Conservation (phyloP, 2,329 filamentous ascomycete genomes). For the Hirsutella minnesotensis region DNA sequence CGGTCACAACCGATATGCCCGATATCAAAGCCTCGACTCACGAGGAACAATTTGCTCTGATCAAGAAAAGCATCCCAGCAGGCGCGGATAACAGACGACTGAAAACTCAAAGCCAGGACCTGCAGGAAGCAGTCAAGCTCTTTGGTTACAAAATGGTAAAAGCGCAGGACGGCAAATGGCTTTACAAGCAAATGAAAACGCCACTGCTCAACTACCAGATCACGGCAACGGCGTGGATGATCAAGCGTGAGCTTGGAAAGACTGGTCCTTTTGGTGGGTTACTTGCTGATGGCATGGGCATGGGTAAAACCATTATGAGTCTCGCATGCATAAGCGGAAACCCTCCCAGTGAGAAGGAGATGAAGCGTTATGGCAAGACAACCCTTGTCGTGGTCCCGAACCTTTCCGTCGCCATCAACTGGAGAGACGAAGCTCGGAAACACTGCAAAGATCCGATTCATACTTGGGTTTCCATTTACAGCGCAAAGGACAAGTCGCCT, state of each 20-base stretch:
- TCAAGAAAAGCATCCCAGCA: slow-evolving; percentile 6
- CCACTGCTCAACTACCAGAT: slow-evolving; percentile 37
- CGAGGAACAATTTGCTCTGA: slow-evolving; percentile 1
- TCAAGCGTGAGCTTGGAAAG: slow-evolving; percentile 29
- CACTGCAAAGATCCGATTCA: slow-evolving; percentile 8
- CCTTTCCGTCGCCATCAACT: slow-evolving; percentile 12
- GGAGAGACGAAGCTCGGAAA: slow-evolving; percentile 14
- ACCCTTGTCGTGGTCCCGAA: slow-evolving; percentile 22
- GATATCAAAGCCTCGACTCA: slow-evolving; percentile 1
- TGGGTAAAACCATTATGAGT: slow-evolving; percentile 61
- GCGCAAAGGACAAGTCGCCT: background rate
- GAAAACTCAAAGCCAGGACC: slow-evolving; percentile 6
- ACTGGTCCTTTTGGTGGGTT: slow-evolving; percentile 43
- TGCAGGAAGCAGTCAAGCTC: slow-evolving; percentile 3
- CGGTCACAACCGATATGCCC: background rate
- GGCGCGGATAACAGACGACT: slow-evolving; percentile 6
- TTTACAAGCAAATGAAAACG: slow-evolving; percentile 8
- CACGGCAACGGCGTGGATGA: slow-evolving; percentile 41
- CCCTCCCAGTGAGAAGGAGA: slow-evolving; percentile 27
- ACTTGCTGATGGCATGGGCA: slow-evolving; percentile 50
- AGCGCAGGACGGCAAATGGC: slow-evolving; percentile 2
- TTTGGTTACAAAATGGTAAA: slow-evolving; percentile 12
- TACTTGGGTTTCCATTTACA: slow-evolving; percentile 5
- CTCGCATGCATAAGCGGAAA: slow-evolving; percentile 62
- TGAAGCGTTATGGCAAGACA: slow-evolving; percentile 17